These are phyloP conservation scores for Solanum lycopersicoides DNA, from an alignment of 257 asterid species.

Conservation along the genomic window DNA sequence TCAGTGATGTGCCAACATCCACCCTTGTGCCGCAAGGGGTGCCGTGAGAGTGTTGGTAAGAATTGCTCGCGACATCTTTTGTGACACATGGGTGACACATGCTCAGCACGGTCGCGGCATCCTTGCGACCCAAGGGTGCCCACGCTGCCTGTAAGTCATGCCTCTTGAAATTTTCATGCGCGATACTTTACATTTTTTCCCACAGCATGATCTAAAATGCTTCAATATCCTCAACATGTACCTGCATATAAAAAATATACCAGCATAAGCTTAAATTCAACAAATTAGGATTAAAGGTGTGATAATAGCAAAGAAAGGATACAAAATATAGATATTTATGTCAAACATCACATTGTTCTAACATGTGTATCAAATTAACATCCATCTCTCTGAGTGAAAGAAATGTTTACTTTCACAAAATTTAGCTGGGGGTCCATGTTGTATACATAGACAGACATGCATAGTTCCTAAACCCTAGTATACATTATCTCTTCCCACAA, in stretches of 20 bases:
- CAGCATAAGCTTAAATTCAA: background rate
- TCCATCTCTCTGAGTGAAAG: background rate
- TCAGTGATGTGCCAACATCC: background rate
- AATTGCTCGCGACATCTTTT: background rate
- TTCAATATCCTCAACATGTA: background rate
- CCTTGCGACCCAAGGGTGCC: background rate
- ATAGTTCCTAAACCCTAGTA: background rate
- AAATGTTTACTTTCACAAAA: background rate
- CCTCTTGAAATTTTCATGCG: background rate
- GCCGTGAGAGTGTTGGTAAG: background rate
- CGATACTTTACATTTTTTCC: background rate
- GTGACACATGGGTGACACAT: background rate
- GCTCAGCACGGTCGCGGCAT: background rate
- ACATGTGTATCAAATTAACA: background rate
- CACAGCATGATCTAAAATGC: background rate
- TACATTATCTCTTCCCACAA: background rate
- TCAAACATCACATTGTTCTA: background rate
- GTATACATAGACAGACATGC: background rate
- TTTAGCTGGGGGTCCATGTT: background rate
- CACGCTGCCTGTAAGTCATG: background rate
- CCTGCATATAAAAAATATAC: background rate
- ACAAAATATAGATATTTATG: background rate
- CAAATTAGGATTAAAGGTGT: background rate
- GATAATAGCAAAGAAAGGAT: background rate
- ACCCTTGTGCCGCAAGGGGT: background rate